Conservation (phyloP, 208 protist species). For the Leishmania tropica region DNA sequence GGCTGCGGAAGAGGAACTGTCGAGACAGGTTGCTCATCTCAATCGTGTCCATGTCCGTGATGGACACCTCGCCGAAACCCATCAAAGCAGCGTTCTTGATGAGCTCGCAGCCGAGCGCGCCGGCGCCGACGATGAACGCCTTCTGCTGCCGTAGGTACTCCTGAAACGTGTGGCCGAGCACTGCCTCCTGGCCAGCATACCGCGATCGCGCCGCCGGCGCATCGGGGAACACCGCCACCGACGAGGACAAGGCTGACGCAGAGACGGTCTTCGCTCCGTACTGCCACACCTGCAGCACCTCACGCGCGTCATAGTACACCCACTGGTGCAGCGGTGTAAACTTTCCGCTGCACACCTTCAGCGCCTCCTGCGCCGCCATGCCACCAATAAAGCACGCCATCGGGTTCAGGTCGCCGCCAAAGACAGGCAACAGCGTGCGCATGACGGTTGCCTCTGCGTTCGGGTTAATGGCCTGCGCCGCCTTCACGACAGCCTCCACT, state of each 20-base stretch:
- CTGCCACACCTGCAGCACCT: constrained; percentile 72
- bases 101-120: constrained; percentile 99
- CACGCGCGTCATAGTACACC: constrained; percentile 96
- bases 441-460: constrained; percentile 44
- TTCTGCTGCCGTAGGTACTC: constrained; percentile 77
- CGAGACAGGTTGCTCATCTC: constrained; percentile 99
- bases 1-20: constrained; percentile 99
- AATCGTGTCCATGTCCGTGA: constrained; percentile 99
- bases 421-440: constrained; percentile 48
- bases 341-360: constrained; percentile 96
- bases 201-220: constrained; percentile 41
- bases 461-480: constrained; percentile 31
- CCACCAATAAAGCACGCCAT: constrained; percentile 95
- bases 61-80: constrained; percentile 93
- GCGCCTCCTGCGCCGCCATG: constrained; percentile 95
- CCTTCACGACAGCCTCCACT: constrained; percentile 33
- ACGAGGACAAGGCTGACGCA: not conserved
- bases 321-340: constrained; percentile 97
- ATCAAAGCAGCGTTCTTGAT: constrained; percentile 99
- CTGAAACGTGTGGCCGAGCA: constrained; percentile 95
- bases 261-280: constrained; percentile 26
- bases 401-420: constrained; percentile 84
- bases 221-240: constrained; percentile 11
- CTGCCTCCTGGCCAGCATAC: constrained; percentile 96
- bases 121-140: constrained; percentile 97